Conservation (phyloP, 2,329 filamentous ascomycete genomes). For the Aspergillus uvarum region DNA sequence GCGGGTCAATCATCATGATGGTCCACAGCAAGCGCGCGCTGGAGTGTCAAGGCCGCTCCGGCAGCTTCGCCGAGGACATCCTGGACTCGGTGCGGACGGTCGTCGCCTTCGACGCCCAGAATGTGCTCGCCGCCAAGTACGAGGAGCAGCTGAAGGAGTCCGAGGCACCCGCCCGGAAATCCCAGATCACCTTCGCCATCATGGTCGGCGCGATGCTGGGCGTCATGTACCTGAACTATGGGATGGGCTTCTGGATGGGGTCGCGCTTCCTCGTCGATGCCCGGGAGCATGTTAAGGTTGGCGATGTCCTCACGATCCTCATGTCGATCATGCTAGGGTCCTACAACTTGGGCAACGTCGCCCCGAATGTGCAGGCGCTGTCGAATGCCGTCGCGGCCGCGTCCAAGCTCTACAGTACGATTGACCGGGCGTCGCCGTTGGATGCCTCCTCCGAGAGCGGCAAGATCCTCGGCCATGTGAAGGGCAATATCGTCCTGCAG, state of each 20-base stretch:
- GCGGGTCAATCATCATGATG: constrained; percentile 68
- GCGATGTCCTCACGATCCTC: constrained; percentile 30
- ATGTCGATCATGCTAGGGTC: constrained; percentile 38
- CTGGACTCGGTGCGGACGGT: constrained; percentile 53
- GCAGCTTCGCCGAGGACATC: constrained; percentile 52
- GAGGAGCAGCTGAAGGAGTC: constrained; percentile 26
- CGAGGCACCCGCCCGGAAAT: constrained; percentile 27
- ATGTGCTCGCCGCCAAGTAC: constrained; percentile 29
- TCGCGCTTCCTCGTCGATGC: constrained; percentile 27
- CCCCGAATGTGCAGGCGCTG: constrained; percentile 44
- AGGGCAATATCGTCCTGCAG: constrained; percentile 41
- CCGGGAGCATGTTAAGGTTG: constrained; percentile 21
- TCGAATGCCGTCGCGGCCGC: constrained; percentile 45
- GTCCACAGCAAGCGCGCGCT: constrained; percentile 75
- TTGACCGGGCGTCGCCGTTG: constrained; percentile 42
- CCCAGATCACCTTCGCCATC: constrained; percentile 29
- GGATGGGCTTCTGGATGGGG: constrained; percentile 38
- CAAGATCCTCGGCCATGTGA: constrained; percentile 22
- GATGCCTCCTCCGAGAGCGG: constrained; percentile 37
- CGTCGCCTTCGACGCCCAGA: constrained; percentile 46
- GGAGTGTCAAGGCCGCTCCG: constrained; percentile 65
- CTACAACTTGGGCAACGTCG: constrained; percentile 39
- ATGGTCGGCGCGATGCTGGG: constrained; percentile 33
- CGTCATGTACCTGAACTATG: constrained; percentile 35
- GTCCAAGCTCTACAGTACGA: constrained; percentile 39